Percentiles rank a stretch among this genome's conserved stretches.
Evolutionary conservation across 805 yeast genomes (phyloP).

Genomic region (Metschnikowia lunata): DNA sequence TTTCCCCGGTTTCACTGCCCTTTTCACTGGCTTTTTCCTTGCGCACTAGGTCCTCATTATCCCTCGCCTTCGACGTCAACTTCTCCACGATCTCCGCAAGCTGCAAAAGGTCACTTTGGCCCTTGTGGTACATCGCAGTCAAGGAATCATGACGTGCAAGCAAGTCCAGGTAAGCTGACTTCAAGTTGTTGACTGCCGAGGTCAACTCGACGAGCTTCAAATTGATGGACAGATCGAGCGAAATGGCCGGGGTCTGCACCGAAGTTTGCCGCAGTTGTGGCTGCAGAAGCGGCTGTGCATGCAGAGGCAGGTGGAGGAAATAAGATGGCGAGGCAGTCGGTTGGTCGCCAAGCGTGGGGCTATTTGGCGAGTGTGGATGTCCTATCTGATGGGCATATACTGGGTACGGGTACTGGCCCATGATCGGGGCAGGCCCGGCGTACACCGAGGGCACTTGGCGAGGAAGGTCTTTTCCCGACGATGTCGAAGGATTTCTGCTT

Average conservation of each 20-base stretch:
- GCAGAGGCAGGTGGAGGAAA: constrained; percentile 12
- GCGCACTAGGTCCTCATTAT: neutral
- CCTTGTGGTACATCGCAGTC: constrained; percentile 43
- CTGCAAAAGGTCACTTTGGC: constrained; percentile 51
- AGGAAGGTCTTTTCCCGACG: constrained; percentile 5
- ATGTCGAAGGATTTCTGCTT: neutral
- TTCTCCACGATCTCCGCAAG: constrained; percentile 45
- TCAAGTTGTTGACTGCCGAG: constrained; percentile 32
- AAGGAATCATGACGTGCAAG: constrained; percentile 46
- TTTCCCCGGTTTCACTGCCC: too few relatives aligned
- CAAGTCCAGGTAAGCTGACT: constrained; percentile 40
- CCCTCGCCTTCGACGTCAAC: constrained; percentile 6
- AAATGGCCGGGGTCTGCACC: constrained; percentile 12
- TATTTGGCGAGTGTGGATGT: constrained; percentile 14
- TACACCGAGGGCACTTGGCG: constrained; percentile 1
- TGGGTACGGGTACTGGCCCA: constrained; percentile 10
- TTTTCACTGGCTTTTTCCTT: neutral
- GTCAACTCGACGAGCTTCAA: constrained; percentile 35
- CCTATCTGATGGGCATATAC: constrained; percentile 10
- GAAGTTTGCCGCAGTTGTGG: constrained; percentile 18
- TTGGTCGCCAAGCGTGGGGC: constrained; percentile 9
- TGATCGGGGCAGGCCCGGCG: constrained; percentile 1
- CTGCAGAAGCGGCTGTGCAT: constrained; percentile 10
- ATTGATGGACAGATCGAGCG: constrained; percentile 18
- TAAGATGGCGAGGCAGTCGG: constrained; percentile 11